A percentile compares a stretch with the other conserved stretches of the same genome.
Evolutionary conservation across 1,139 yeast species (phyloP).

Genomic region (Debaryomyces sp.): DNA sequence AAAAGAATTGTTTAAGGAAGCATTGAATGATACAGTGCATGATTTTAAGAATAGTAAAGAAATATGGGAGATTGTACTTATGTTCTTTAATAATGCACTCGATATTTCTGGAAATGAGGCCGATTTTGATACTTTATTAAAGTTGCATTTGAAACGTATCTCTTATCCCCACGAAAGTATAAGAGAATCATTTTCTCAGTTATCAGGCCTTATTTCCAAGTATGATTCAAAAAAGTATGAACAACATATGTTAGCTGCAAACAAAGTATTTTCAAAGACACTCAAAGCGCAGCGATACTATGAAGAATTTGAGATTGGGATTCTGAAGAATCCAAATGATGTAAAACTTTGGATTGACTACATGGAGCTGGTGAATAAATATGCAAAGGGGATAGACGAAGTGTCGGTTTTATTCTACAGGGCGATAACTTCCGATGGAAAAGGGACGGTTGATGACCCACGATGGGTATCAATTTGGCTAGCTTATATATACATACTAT

Average conservation of each 20-base stretch:
- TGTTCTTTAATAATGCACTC: constrained; percentile 14
- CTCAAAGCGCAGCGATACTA: constrained; percentile 28
- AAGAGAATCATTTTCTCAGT: constrained; percentile 43
- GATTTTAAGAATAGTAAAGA: constrained; percentile 37
- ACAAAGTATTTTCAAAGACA: constrained; percentile 34
- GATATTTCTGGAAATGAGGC: constrained; percentile 14
- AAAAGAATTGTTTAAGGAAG: constrained; percentile 19
- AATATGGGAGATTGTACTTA: constrained; percentile 37
- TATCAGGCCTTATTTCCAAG: constrained; percentile 46
- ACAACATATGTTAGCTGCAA: constrained; percentile 39
- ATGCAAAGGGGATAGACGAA: constrained; percentile 16
- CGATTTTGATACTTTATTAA: constrained; percentile 22
- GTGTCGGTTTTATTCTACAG: constrained; percentile 26
- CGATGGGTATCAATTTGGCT: constrained; percentile 34
- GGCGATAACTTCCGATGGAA: constrained; percentile 15
- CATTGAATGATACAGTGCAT: constrained; percentile 31
- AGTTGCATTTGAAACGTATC: constrained; percentile 38
- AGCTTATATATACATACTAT: constrained; percentile 27
- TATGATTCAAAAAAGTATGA: constrained; percentile 36
- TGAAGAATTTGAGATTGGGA: constrained; percentile 27
- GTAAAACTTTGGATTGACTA: constrained; percentile 35
- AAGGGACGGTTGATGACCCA: constrained; percentile 3
- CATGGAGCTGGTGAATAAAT: constrained; percentile 29
- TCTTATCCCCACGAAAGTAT: constrained; percentile 45
- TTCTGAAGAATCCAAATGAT: constrained; percentile 20